phyloP scores from a whole-genome alignment of 768 basidiomycete species.

The Suillus subluteus region DNA sequence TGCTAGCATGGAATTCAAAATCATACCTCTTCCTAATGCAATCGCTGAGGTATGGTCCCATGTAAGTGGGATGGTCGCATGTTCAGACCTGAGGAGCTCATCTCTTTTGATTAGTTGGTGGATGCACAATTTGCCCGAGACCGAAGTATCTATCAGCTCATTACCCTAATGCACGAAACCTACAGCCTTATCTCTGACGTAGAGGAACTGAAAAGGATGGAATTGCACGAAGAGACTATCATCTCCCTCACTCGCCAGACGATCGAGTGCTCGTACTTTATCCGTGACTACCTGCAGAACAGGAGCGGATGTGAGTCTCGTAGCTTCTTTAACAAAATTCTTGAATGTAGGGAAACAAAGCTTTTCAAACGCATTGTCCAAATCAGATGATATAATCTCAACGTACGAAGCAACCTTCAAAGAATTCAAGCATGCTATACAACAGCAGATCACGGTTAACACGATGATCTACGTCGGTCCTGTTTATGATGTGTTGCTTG shows the following conservation, averaged over 20 bases:
- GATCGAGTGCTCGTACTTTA: conserved; percentile 35
- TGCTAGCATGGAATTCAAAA: conserved; percentile 5
- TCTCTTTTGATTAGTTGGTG: conserved; percentile 2
- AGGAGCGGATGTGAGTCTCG: conserved; percentile 25
- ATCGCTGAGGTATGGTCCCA: conserved; percentile 10
- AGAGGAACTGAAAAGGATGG: conserved; percentile 11
- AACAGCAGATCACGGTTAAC: conserved; percentile 2
- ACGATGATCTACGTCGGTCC: conserved; percentile 1
- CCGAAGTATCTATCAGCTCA: conserved; percentile 9
- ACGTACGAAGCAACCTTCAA: conserved; percentile 8
- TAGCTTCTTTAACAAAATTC: neutral
- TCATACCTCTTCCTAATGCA: neutral
- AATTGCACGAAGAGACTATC: conserved; percentile 14
- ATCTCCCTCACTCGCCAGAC: conserved; percentile 25
- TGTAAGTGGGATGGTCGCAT: neutral
- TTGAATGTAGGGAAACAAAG: conserved; percentile 1
- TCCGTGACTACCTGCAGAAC: conserved; percentile 27
- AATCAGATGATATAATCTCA: conserved; percentile 2
- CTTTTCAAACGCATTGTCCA: neutral
- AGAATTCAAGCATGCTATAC: conserved; percentile 3
- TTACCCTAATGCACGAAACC: conserved; percentile 14
- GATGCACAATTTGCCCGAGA: conserved; percentile 11
- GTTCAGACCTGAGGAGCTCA: neutral
- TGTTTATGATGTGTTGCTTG: conserved; percentile 1
- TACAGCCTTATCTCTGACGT: conserved; percentile 14